Base-by-base conservation (phyloP, 768 basidiomycete genomes). In the Gloeopeniophorella convolvens region DNA sequence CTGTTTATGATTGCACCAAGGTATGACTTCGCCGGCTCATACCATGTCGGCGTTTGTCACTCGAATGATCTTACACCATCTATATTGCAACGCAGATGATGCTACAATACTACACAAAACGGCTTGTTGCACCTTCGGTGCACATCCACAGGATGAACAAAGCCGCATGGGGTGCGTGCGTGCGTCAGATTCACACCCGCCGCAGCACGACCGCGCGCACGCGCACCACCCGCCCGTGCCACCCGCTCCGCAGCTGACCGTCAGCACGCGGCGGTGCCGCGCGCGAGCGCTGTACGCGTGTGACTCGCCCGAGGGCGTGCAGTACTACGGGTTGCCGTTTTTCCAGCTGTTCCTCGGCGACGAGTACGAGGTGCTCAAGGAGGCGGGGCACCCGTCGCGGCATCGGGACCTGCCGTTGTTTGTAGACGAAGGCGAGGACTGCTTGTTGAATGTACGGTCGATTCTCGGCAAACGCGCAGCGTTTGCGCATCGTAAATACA, bases 381-480 rank as follows among this genome's bases (percentile, higher is more conserved):
- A 90, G 63, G 79, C 79, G 0, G 89, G 89, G 1, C 88, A 89
- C 61, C 89, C 89, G 12, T 80, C 81, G 47, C 73, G 77, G 18
- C 86, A 89, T 59, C 73, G 75, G 4, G 78, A 85, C 58, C 67
- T 91, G 34, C 89, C 89, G 3, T 62, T 91, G 48, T 81, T 83
- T 58, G 83, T 89, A 42, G 88, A 90, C 57, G 88, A 88, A 56
- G 74, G 74, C 10, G 77, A 78, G 36, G 89, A 90, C 58, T 89
- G 88, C 67, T 67, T 91, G 54, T 66, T n/a, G n/a, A n/a, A n/a
- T n/a, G n/a, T n/a, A n/a, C n/a, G n/a, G n/a, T n/a, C n/a, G n/a
- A n/a, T n/a, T n/a, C n/a, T n/a, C n/a, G n/a, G n/a, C n/a, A n/a
- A n/a, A n/a, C n/a, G n/a, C n/a, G n/a, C n/a, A n/a, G n/a, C n/a